Conservation (phyloP, 768 basidiomycete genomes). For the Panaeolus papilionaceus region DNA sequence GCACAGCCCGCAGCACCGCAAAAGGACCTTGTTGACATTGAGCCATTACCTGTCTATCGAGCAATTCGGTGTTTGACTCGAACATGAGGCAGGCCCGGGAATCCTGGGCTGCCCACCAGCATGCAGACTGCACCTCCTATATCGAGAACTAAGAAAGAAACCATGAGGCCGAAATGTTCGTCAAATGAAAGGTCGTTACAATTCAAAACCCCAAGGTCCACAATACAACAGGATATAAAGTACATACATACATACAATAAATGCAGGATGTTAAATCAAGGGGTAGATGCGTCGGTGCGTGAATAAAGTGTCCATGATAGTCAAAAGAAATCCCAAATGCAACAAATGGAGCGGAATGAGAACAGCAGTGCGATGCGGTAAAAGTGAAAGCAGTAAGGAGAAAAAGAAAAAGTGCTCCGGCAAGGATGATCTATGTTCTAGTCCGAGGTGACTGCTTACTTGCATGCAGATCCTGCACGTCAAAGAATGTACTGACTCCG, state of each 20-base stretch:
- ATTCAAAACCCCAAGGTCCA: background rate
- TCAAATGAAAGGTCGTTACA: conserved; percentile 4
- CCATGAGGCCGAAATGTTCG: background rate
- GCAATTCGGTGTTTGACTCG: background rate
- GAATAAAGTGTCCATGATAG: background rate
- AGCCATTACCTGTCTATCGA: conserved; percentile 1
- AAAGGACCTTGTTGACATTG: background rate
- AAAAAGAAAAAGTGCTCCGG: background rate
- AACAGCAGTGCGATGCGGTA: background rate
- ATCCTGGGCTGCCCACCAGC: background rate
- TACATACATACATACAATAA: conserved; percentile 1
- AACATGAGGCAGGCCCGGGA: conserved; percentile 12
- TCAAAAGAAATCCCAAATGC: background rate
- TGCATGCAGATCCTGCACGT: conserved; percentile 66
- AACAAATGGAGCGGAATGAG: background rate
- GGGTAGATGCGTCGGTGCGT: background rate
- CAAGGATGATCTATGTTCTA: conserved; percentile 28
- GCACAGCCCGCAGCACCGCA: conserved; percentile 8
- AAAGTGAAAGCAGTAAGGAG: background rate
- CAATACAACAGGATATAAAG: conserved; percentile 7
- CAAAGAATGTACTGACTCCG: conserved; percentile 63
- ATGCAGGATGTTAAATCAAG: background rate
- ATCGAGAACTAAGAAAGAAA: background rate
- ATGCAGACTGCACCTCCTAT: background rate
- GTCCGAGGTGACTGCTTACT: conserved; percentile 72